Evolutionary conservation across 768 basidiomycete genomes (phyloP).

Genomic region (Kwoniella europaea): DNA sequence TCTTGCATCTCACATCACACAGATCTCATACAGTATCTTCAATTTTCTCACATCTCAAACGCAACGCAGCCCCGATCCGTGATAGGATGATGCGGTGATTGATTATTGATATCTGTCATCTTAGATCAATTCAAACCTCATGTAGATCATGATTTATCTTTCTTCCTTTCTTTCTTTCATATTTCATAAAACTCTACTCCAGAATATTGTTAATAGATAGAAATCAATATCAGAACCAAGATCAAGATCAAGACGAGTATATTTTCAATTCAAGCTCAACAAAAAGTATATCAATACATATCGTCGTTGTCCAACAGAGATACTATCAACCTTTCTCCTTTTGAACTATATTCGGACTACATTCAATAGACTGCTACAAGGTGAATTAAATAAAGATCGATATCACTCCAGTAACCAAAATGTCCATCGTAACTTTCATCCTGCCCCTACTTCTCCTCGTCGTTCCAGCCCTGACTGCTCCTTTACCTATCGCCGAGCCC

Average conservation of each 20-base stretch:
- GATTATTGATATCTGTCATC: neutral
- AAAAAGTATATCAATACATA: neutral
- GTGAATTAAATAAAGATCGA: too few species aligned
- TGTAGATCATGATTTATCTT: neutral
- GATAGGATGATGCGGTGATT: neutral
- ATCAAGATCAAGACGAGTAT: neutral
- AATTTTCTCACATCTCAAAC: neutral
- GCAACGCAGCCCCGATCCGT: too few species aligned
- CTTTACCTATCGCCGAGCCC: neutral
- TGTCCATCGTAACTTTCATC: conserved; percentile 3
- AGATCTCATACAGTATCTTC: neutral
- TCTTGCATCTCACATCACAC: neutral
- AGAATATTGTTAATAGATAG: neutral
- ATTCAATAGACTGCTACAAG: neutral
- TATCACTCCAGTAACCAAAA: neutral
- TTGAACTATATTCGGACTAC: neutral
- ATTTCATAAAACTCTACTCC: too few species aligned
- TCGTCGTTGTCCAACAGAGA: too few species aligned
- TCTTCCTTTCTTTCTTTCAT: neutral
- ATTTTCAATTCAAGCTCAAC: neutral
- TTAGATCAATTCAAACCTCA: neutral
- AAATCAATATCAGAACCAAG: neutral
- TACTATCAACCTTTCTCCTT: too few species aligned
- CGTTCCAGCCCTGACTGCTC: neutral
- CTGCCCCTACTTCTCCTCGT: conserved; percentile 5